A percentile compares a stretch with the other conserved stretches of the same genome.
phyloP scores from a whole-genome alignment of 495 filamentous ascomycete species.

The Aspergillus sparsus region DNA sequence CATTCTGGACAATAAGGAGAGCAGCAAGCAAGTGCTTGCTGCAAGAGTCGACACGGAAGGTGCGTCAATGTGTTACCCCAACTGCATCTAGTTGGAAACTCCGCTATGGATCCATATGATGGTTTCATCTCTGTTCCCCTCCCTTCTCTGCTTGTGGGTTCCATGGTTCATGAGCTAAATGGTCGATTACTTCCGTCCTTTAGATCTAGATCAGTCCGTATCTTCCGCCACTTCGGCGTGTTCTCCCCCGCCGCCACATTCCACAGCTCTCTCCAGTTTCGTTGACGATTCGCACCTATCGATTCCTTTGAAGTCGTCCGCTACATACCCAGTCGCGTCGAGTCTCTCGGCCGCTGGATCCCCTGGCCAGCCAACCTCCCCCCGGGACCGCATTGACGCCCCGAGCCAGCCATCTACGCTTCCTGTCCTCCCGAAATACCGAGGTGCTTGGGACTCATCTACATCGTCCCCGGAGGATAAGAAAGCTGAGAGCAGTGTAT shows the following conservation, averaged over 20 bases:
- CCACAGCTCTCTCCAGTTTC: conserved; percentile 31
- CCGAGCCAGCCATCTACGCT: conserved; percentile 39
- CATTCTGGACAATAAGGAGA: conserved; percentile 54
- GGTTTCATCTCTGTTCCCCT: conserved; percentile 15
- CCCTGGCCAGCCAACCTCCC: conserved; percentile 32
- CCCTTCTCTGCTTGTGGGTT: conserved; percentile 9
- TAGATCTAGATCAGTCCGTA: conserved; percentile 46
- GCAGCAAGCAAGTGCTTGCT: conserved; percentile 59
- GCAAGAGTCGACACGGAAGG: conserved; percentile 56
- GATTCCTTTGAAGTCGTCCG: conserved; percentile 35
- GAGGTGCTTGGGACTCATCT: conserved; percentile 38
- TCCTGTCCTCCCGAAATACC: conserved; percentile 37
- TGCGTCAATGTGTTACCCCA: conserved; percentile 29
- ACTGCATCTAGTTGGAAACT: conserved; percentile 8
- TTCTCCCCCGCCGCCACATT: conserved; percentile 38
- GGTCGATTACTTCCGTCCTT: conserved; percentile 19
- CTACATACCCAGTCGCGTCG: conserved; percentile 43
- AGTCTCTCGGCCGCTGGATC: conserved; percentile 42
- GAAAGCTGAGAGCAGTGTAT: conserved; percentile 49
- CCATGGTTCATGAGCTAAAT: conserved; percentile 19
- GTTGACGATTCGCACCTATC: conserved; percentile 39
- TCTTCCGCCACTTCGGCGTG: conserved; percentile 45
- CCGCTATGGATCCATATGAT: conserved; percentile 7
- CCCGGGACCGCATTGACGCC: conserved; percentile 31
- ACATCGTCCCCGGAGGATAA: conserved; percentile 47